Evolutionary conservation across 2,329 filamentous ascomycete species (phyloP).

Genomic region (Colletotrichum kahawae): DNA sequence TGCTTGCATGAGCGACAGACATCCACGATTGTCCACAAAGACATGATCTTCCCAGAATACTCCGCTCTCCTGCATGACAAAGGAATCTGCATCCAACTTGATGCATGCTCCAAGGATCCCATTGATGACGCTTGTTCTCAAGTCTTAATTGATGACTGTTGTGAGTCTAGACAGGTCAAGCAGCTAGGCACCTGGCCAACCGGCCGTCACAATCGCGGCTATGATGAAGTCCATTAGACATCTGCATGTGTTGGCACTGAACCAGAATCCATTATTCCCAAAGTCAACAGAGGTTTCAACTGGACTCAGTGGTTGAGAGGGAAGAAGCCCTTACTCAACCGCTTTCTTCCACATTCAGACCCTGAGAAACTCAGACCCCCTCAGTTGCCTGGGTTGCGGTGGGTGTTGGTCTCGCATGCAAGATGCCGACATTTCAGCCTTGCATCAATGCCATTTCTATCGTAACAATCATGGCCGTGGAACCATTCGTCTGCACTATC

Average conservation of each 20-base stretch:
- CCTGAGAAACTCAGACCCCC: background rate
- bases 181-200: background rate
- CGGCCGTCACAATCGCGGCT: background rate
- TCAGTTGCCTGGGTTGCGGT: background rate
- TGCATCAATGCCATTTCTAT: background rate
- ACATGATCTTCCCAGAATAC: background rate
- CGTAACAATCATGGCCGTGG: background rate
- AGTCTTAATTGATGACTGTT: background rate
- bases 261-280: background rate
- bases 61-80: background rate
- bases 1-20: background rate
- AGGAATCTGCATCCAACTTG: background rate
- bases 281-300: background rate
- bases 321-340: background rate
- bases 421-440: background rate
- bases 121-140: background rate
- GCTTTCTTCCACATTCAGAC: background rate
- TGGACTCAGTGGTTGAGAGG: background rate
- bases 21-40: background rate
- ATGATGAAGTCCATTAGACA: background rate
- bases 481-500: background rate
- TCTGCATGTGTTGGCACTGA: background rate
- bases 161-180: accelerated
- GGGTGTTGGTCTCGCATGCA: background rate
- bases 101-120: background rate